Conservation (phyloP, 768 basidiomycete species). For the Termitomyces sp. region DNA sequence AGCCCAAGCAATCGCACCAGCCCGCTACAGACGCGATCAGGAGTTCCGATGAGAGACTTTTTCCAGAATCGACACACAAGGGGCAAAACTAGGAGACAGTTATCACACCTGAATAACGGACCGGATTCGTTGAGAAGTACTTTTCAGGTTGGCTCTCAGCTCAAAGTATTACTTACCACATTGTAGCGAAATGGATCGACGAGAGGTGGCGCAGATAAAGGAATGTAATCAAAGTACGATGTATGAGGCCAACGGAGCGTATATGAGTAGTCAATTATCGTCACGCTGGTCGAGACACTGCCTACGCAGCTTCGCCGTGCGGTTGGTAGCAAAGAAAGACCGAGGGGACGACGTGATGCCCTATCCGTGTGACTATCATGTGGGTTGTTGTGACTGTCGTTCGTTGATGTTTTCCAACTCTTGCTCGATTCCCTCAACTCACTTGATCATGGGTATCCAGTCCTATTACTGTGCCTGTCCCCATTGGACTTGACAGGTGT, state of each 20-base stretch:
- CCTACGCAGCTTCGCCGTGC: conserved; percentile 10
- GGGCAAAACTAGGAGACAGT: conserved; percentile 71
- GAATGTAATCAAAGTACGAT: neutral
- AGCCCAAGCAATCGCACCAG: conserved; percentile 71
- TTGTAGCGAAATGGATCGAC: conserved; percentile 14
- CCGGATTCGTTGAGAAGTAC: conserved; percentile 8
- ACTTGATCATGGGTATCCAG: neutral
- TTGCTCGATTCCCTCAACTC: neutral
- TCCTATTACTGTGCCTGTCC: neutral
- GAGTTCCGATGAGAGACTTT: conserved; percentile 7
- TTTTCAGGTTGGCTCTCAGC: conserved; percentile 11
- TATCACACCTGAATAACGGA: conserved; percentile 60
- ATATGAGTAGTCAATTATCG: conserved; percentile 7
- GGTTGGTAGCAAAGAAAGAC: conserved; percentile 1
- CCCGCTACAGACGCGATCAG: conserved; percentile 46
- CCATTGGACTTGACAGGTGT: neutral
- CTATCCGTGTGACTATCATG: conserved; percentile 9
- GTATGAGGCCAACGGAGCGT: neutral
- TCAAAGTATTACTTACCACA: conserved; percentile 24
- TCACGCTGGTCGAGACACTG: conserved; percentile 6
- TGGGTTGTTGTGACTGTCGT: conserved; percentile 1
- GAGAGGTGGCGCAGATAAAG: conserved; percentile 19
- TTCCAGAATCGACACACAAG: conserved; percentile 44
- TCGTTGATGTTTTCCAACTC: neutral
- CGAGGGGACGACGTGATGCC: conserved; percentile 8